Evolutionary conservation across 352 stramenopile genomes (phyloP).

Genomic region (Phytophthora melonis): DNA sequence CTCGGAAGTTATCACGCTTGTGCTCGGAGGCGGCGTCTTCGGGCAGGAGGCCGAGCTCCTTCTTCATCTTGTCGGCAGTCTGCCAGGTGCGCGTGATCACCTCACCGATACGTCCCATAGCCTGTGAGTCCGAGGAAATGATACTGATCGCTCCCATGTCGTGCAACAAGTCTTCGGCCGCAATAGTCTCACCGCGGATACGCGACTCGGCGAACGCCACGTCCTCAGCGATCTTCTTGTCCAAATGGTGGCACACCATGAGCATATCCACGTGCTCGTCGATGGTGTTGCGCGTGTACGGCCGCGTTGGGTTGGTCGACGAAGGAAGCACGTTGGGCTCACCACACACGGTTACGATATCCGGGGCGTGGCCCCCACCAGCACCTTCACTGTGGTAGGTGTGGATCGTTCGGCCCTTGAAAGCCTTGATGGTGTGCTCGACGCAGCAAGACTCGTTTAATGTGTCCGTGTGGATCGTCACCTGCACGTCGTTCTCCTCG

Average conservation of each 20-base stretch:
- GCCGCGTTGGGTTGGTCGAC: constrained; percentile 97
- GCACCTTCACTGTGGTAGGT: constrained; percentile 96
- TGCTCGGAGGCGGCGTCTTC: constrained; percentile 78
- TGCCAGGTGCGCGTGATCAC: constrained; percentile 98
- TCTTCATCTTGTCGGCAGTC: constrained; percentile 99
- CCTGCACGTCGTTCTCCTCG: constrained; percentile 93
- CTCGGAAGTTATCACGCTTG: constrained; percentile 94
- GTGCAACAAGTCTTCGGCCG: constrained; percentile 97
- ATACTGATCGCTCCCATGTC: constrained; percentile 98
- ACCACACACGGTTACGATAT: constrained; percentile 97
- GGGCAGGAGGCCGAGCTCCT: constrained; percentile 86
- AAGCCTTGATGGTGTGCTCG: constrained; percentile 95
- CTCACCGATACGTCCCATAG: constrained; percentile 97
- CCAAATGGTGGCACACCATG: constrained; percentile 98
- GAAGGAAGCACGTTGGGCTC: constrained; percentile 95
- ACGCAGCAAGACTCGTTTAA: constrained; percentile 97
- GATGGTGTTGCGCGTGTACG: constrained; percentile 97
- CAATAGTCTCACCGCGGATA: constrained; percentile 97
- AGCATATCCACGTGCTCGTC: constrained; percentile 99
- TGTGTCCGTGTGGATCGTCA: constrained; percentile 98
- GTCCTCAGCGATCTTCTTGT: constrained; percentile 96
- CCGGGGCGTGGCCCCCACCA: constrained; percentile 94
- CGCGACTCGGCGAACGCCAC: constrained; percentile 98
- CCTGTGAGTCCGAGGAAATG: constrained; percentile 97
- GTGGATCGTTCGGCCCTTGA: constrained; percentile 97